Conservation (phyloP, 805 yeast genomes). For the Candida rishiriensis region DNA sequence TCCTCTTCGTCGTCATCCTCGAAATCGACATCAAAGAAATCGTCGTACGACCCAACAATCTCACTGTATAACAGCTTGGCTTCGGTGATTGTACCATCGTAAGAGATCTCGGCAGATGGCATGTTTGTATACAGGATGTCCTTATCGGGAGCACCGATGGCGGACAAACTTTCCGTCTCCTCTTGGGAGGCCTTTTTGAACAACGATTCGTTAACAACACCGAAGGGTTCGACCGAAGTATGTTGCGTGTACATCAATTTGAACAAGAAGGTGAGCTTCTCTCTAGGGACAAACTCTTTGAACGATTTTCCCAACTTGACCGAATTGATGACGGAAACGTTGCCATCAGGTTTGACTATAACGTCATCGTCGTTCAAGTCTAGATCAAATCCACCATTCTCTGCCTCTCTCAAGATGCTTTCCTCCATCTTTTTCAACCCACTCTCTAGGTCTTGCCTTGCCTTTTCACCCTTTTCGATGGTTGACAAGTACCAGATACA, state of each 20-base stretch:
- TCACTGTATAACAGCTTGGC: constrained; percentile 68
- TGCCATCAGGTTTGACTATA: constrained; percentile 49
- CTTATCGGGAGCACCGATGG: constrained; percentile 40
- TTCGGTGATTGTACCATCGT: constrained; percentile 85
- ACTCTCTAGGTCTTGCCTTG: constrained; percentile 70
- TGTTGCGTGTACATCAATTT: constrained; percentile 60
- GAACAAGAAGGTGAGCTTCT: constrained; percentile 56
- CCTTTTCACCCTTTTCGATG: constrained; percentile 63
- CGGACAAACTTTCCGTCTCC: constrained; percentile 3
- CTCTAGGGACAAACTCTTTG: constrained; percentile 79
- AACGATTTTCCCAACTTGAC: constrained; percentile 83
- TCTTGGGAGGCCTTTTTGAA: constrained; percentile 30
- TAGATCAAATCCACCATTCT: constrained; percentile 50
- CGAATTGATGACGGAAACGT: constrained; percentile 64
- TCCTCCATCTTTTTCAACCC: constrained; percentile 79
- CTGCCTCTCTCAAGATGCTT: constrained; percentile 75
- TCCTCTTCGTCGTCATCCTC: constrained; percentile 81
- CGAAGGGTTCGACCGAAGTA: constrained; percentile 52
- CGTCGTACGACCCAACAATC: constrained; percentile 91
- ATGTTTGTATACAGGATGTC: constrained; percentile 48
- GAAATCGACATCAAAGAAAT: constrained; percentile 92
- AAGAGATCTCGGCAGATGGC: constrained; percentile 84
- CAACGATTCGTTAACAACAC: constrained; percentile 41
- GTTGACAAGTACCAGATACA: constrained; percentile 89
- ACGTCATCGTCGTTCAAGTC: constrained; percentile 51